Conservation (phyloP, 2,329 filamentous ascomycete genomes). For the Colletotrichum plurivorum region DNA sequence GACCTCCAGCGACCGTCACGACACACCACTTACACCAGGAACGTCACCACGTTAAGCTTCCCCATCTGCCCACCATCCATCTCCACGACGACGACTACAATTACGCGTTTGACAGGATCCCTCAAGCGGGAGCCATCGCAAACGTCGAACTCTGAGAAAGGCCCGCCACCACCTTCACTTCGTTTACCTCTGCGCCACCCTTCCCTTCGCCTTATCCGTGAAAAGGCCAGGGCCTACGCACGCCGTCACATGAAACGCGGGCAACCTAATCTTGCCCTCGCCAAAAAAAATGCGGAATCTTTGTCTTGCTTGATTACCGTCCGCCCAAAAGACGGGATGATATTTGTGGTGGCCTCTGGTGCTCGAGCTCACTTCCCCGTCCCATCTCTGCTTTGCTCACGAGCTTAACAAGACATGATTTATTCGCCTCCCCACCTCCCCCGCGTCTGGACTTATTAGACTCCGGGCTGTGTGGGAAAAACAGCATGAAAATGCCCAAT, state of each 20-base stretch:
- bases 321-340: constrained; percentile 16
- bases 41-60: neutral
- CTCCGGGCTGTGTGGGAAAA: neutral
- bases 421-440: neutral
- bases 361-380: neutral
- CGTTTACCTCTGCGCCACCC: constrained; percentile 2
- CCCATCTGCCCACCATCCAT: neutral
- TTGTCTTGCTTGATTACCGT: too few species aligned
- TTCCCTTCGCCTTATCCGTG: neutral
- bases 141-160: neutral
- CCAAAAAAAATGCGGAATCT: neutral
- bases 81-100: constrained; percentile 17
- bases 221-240: constrained; percentile 6
- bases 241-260: constrained; percentile 21
- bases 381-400: neutral
- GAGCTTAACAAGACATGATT: neutral
- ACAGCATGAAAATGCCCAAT: neutral
- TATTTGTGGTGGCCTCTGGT: neutral
- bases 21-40: neutral
- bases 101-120: constrained; percentile 26
- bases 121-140: neutral
- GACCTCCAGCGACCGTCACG: neutral
- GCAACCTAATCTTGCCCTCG: neutral
- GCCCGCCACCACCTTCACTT: neutral
- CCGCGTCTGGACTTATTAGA: neutral